These are phyloP conservation scores for Beauveria australis DNA, from an alignment of 2,329 filamentous ascomycete species.

Conservation along the genomic window DNA sequence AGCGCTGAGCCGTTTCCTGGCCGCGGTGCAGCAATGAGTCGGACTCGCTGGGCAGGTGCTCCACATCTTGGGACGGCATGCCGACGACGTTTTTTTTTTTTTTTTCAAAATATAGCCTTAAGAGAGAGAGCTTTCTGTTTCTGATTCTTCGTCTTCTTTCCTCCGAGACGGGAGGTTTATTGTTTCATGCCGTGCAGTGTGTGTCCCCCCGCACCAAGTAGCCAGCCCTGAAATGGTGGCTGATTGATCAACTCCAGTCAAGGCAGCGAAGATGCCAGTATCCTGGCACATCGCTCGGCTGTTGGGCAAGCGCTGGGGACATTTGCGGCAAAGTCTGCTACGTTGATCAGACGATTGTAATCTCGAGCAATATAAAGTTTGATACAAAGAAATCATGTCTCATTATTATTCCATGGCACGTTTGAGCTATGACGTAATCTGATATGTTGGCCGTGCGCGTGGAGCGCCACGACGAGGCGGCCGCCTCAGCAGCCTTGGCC, in stretches of 20 bases:
- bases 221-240: not conserved
- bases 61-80: constrained; percentile 28
- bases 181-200: not conserved
- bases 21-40: constrained; percentile 38
- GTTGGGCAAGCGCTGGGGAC: too few species aligned
- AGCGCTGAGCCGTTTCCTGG: constrained; percentile 37
- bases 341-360: not conserved
- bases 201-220: not conserved
- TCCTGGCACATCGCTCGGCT: too few species aligned
- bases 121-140: not conserved
- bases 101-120: not conserved
- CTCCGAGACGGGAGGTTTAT: not conserved
- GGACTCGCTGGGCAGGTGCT: constrained; percentile 25
- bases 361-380: not conserved
- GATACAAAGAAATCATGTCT: not conserved
- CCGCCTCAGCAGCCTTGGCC: not conserved
- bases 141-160: not conserved
- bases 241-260: not conserved
- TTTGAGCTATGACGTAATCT: constrained; percentile 7
- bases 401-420: not conserved
- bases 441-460: not conserved
- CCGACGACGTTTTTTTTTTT: not conserved
- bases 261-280: not conserved
- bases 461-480: not conserved
- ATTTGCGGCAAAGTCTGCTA: not conserved